phyloP scores from a whole-genome alignment of 805 yeast species.

The Candida vartiovaarae region DNA sequence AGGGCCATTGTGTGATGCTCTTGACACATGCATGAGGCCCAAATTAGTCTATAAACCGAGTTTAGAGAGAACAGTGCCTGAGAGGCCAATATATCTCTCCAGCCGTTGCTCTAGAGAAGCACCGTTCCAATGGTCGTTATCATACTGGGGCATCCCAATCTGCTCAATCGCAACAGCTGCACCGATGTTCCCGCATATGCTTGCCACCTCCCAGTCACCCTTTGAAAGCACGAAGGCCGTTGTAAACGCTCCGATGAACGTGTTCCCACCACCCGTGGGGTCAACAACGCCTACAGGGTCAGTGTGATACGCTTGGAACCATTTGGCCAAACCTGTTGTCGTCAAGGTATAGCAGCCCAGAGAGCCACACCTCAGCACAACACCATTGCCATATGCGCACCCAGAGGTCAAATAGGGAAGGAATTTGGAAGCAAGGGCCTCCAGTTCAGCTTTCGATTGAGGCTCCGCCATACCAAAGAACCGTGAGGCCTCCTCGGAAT shows the following conservation, averaged over 20 bases:
- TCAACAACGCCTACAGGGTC: constrained; percentile 51
- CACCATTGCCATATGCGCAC: constrained; percentile 31
- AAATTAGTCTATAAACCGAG: too few species aligned
- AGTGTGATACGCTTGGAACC: constrained; percentile 74
- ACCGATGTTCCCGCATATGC: constrained; percentile 64
- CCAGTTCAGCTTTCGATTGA: constrained; percentile 30
- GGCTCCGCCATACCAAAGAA: constrained; percentile 47
- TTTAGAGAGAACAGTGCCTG: too few species aligned
- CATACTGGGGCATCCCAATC: constrained; percentile 57
- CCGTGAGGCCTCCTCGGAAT: constrained; percentile 73
- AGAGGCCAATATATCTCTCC: too few species aligned
- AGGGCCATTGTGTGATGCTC: too few species aligned
- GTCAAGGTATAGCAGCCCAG: constrained; percentile 54
- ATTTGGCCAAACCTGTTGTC: constrained; percentile 20
- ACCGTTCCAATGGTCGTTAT: constrained; percentile 56
- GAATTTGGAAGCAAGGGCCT: constrained; percentile 35
- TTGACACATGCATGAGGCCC: too few species aligned
- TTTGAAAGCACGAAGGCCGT: constrained; percentile 47
- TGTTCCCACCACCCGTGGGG: constrained; percentile 94
- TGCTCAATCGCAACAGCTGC: constrained; percentile 81
- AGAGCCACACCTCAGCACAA: constrained; percentile 72
- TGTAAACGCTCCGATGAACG: constrained; percentile 77
- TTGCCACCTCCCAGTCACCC: constrained; percentile 44
- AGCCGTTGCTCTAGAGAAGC: constrained; percentile 22
- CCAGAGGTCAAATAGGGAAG: constrained; percentile 32